A percentile compares a stretch with the other conserved stretches of the same genome.
These are phyloP conservation scores for Trichosanthes cucumerina DNA, from an alignment of 306 rosid species.

Conservation along the genomic window DNA sequence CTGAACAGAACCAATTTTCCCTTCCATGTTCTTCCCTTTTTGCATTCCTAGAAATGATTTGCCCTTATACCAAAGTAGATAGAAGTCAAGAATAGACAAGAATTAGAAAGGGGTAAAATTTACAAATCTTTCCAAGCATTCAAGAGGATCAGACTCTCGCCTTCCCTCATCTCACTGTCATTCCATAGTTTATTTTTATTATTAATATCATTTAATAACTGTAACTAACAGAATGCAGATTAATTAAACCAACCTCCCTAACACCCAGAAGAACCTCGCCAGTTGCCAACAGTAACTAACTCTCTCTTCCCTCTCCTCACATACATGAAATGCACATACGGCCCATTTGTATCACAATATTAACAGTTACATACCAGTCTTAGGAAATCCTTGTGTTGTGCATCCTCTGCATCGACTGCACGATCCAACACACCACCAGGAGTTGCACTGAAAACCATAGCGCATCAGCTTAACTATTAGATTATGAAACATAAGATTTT, in stretches of 20 bases:
- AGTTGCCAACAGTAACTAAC: neutral
- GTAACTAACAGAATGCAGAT: neutral
- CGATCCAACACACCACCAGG: slow-evolving; percentile 47
- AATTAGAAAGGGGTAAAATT: neutral
- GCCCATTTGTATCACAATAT: neutral
- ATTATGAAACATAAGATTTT: neutral
- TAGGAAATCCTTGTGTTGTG: slow-evolving; percentile 37
- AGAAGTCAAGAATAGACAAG: neutral
- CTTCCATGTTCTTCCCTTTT: neutral
- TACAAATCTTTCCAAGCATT: neutral
- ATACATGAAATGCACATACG: neutral
- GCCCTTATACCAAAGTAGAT: neutral
- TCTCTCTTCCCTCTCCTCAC: neutral
- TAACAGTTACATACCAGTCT: slow-evolving; percentile 32
- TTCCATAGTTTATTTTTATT: neutral
- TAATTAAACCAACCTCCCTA: neutral
- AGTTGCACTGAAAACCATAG: slow-evolving; percentile 28
- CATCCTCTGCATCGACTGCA: slow-evolving; percentile 46
- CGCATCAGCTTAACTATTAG: neutral
- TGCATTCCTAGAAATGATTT: neutral
- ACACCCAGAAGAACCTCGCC: neutral
- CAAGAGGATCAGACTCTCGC: neutral
- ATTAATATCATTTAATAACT: neutral
- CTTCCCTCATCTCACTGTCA: neutral
- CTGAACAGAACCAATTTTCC: neutral